Conservation (phyloP, 2,329 filamentous ascomycete species). For the Cladophialophora exuberans region DNA sequence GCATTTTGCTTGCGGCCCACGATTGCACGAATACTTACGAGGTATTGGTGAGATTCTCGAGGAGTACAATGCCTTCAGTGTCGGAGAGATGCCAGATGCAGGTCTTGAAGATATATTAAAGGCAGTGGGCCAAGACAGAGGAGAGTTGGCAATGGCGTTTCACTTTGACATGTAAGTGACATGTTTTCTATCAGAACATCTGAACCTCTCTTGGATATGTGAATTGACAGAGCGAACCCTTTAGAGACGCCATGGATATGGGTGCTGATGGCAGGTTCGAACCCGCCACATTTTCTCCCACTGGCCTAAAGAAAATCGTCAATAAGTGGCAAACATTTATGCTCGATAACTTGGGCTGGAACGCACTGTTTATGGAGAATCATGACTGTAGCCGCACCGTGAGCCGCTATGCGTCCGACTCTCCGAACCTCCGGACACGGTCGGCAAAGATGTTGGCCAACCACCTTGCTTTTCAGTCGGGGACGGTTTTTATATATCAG, state of each 20-base stretch:
- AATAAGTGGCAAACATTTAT: slow-evolving; percentile 57
- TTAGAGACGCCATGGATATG: slow-evolving; percentile 38
- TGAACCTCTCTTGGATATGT: too few species aligned
- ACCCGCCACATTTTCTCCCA: slow-evolving; percentile 56
- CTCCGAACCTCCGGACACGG: slow-evolving; percentile 46
- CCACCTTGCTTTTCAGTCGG: slow-evolving; percentile 52
- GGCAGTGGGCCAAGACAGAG: slow-evolving; percentile 39
- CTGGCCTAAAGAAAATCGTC: slow-evolving; percentile 54
- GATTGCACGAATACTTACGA: slow-evolving; percentile 42
- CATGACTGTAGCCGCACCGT: slow-evolving; percentile 64
- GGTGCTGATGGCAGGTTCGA: slow-evolving; percentile 31
- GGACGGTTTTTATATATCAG: slow-evolving; percentile 62
- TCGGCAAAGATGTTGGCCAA: slow-evolving; percentile 60
- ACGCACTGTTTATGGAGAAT: slow-evolving; percentile 65
- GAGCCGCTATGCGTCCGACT: slow-evolving; percentile 55
- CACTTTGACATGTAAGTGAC: slow-evolving; percentile 47
- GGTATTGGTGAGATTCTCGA: slow-evolving; percentile 42
- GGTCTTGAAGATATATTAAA: slow-evolving; percentile 40
- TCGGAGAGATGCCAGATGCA: slow-evolving; percentile 45
- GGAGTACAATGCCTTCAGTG: slow-evolving; percentile 44
- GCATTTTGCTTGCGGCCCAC: slow-evolving; percentile 39
- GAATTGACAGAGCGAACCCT: too few species aligned
- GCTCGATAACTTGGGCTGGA: slow-evolving; percentile 55
- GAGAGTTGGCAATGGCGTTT: slow-evolving; percentile 47
- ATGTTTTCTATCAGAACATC: too few species aligned